Percentiles rank a stretch among this genome's conserved stretches.
Conservation (phyloP, 768 basidiomycete genomes). For the Lactarius vividus region DNA sequence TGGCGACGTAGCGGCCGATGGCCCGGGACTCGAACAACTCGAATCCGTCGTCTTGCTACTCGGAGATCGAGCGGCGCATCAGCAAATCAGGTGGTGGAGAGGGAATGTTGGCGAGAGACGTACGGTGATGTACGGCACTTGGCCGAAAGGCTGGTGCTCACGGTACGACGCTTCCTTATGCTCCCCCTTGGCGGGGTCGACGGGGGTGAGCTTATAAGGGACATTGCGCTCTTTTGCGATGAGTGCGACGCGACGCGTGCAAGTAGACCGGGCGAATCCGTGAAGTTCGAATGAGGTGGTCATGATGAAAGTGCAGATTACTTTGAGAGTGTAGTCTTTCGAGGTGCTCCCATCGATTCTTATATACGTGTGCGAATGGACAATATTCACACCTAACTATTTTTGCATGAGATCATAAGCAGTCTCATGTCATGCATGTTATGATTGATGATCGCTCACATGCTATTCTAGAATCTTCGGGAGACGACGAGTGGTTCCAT, state of each 20-base stretch:
- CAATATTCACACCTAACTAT: not conserved
- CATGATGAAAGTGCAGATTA: constrained; percentile 2
- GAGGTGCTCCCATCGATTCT: not conserved
- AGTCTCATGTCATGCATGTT: not conserved
- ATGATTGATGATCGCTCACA: not conserved
- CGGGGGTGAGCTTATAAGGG: not conserved
- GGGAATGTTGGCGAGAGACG: not conserved
- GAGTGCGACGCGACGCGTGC: constrained; percentile 18
- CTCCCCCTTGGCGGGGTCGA: not conserved
- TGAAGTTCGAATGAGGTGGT: not conserved
- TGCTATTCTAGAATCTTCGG: not conserved
- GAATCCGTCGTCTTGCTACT: constrained; percentile 32
- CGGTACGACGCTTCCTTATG: constrained; percentile 3
- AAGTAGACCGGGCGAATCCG: not conserved
- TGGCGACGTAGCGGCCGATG: constrained; percentile 30
- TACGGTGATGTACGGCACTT: constrained; percentile 16
- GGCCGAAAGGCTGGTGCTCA: constrained; percentile 22
- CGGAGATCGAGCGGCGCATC: not conserved
- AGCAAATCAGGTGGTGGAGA: not conserved
- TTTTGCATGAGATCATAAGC: not conserved
- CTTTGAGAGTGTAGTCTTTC: not conserved
- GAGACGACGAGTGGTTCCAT: not conserved
- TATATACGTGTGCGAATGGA: not conserved
- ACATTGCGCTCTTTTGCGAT: constrained; percentile 17
- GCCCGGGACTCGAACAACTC: constrained; percentile 34